phyloP scores from a whole-genome alignment of 2,329 filamentous ascomycete genomes.

The Diaporthe velutina region DNA sequence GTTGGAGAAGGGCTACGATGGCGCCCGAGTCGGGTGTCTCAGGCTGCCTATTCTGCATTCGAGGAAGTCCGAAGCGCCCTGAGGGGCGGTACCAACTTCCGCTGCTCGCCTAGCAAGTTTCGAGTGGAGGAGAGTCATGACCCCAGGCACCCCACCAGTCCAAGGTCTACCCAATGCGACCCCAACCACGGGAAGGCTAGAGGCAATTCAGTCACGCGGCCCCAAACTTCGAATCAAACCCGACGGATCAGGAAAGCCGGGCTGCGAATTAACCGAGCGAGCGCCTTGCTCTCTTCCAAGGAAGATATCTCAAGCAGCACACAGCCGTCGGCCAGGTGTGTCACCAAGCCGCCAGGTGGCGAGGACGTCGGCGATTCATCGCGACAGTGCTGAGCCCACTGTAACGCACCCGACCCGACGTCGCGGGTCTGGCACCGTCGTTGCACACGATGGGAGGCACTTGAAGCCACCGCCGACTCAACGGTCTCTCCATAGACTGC shows the following conservation, averaged over 20 bases:
- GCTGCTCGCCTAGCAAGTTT: background rate
- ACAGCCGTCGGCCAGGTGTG: conserved; percentile 14
- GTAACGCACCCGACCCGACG: conserved; percentile 5
- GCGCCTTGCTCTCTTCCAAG: background rate
- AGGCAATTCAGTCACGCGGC: conserved; percentile 6
- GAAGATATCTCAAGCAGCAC: background rate
- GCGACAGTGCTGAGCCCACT: conserved; percentile 2
- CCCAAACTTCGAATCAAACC: background rate
- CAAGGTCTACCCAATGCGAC: conserved; percentile 1
- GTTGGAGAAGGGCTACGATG: conserved; percentile 11
- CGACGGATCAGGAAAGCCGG: conserved; percentile 25
- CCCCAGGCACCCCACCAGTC: conserved; percentile 9
- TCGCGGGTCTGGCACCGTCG: conserved; percentile 6
- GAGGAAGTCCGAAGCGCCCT: background rate
- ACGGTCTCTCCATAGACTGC: conserved; percentile 3
- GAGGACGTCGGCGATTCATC: background rate
- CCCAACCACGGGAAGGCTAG: background rate
- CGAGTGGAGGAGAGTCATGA: conserved; percentile 26
- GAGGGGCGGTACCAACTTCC: background rate
- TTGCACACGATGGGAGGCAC: conserved; percentile 16
- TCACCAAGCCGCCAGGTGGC: background rate
- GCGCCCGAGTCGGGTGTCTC: background rate
- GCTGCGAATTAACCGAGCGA: background rate
- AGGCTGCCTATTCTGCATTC: background rate
- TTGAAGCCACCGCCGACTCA: background rate